Conservation (phyloP, 2,329 filamentous ascomycete genomes). For the Cercospora sesami region DNA sequence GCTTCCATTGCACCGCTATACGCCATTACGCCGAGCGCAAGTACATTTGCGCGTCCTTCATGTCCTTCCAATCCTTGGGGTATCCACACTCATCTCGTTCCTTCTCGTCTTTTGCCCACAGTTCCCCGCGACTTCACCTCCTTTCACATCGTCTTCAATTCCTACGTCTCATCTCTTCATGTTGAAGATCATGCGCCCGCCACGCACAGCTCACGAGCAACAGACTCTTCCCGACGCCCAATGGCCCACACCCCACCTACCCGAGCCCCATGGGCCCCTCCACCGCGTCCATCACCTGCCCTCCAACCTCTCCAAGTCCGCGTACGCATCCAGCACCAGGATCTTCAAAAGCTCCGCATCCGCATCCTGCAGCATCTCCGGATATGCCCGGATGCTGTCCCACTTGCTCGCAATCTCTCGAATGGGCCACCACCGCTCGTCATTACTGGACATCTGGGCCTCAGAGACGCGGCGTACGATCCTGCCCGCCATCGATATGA, state of each 20-base stretch:
- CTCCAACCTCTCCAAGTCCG: conserved; percentile 22
- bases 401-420: conserved; percentile 26
- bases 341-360: conserved; percentile 26
- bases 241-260: not conserved
- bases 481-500: conserved; percentile 21
- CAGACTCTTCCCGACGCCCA: not conserved
- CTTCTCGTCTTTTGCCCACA: not conserved
- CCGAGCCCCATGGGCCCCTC: no score
- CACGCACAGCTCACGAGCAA: not conserved
- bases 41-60: not conserved
- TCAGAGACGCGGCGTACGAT: conserved; percentile 20
- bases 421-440: conserved; percentile 21
- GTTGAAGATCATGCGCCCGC: no score
- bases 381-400: conserved; percentile 26
- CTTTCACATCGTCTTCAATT: no score
- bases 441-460: conserved; percentile 18
- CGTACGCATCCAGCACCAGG: conserved; percentile 26
- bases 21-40: not conserved
- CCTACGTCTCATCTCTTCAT: no score
- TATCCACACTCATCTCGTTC: not conserved
- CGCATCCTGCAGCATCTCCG: conserved; percentile 25
- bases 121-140: not conserved
- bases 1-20: not conserved
- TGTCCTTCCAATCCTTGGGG: not conserved
- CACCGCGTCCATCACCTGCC: not conserved